phyloP scores from a whole-genome alignment of 305 asterid species.

The Fraxinus platypoda region DNA sequence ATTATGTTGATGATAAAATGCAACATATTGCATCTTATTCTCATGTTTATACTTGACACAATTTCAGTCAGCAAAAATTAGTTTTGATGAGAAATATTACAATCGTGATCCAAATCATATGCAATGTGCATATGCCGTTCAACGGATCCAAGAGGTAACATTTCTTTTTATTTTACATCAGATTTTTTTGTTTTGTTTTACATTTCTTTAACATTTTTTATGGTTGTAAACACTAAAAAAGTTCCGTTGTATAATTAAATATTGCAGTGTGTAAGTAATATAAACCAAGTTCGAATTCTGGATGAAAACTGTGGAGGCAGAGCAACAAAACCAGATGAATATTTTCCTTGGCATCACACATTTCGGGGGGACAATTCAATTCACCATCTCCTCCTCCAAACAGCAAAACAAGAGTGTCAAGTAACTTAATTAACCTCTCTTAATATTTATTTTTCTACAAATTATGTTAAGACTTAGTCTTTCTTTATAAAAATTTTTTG shows the following conservation, averaged over 20 bases:
- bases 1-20: neutral
- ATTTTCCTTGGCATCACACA: neutral
- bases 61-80: constrained; percentile 20
- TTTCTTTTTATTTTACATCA: neutral
- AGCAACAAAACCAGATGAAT: neutral
- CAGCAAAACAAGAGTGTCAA: neutral
- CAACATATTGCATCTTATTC: neutral
- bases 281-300: neutral
- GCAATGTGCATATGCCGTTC: neutral
- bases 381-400: neutral
- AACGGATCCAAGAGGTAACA: neutral
- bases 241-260: neutral
- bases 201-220: neutral
- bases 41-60: neutral
- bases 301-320: neutral
- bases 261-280: neutral
- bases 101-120: constrained; percentile 12
- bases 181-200: neutral
- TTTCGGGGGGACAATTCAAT: neutral
- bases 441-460: neutral
- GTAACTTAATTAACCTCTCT: neutral
- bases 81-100: constrained; percentile 17
- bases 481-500: neutral
- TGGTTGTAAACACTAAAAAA: neutral
- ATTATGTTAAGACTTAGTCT: neutral